phyloP scores from a whole-genome alignment of 2,329 filamentous ascomycete species.

The Apiospora arundinis region DNA sequence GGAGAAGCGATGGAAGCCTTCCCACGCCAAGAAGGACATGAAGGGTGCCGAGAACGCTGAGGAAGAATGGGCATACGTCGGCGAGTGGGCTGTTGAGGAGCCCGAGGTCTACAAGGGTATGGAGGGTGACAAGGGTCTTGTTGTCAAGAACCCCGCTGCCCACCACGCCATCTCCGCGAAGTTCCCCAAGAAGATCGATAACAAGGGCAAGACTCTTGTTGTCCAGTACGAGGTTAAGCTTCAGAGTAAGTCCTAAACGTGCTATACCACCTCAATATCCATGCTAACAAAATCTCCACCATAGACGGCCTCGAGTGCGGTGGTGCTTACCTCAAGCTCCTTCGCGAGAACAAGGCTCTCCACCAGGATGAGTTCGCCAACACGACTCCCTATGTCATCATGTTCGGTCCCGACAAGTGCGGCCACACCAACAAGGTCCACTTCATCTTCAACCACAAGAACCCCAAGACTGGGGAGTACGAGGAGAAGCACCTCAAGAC shows the following conservation, averaged over 20 bases:
- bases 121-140: slow-evolving; percentile 92
- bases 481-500: slow-evolving; percentile 98
- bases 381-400: slow-evolving; percentile 96
- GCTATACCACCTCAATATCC: neutral
- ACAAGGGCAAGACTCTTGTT: slow-evolving; percentile 96
- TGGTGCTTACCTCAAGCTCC: slow-evolving; percentile 98
- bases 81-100: slow-evolving; percentile 97
- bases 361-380: slow-evolving; percentile 98
- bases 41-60: slow-evolving; percentile 76
- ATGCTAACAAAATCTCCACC: slow-evolving; percentile 40
- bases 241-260: slow-evolving; percentile 73
- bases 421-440: slow-evolving; percentile 97
- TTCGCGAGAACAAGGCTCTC: slow-evolving; percentile 96
- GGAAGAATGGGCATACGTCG: slow-evolving; percentile 97
- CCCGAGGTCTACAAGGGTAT: slow-evolving; percentile 89
- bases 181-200: slow-evolving; percentile 94
- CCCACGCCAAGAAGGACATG: slow-evolving; percentile 92
- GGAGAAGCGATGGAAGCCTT: slow-evolving; percentile 92
- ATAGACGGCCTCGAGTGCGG: slow-evolving; percentile 93
- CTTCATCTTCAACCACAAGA: slow-evolving; percentile 99
- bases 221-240: slow-evolving; percentile 99
- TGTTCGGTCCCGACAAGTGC: slow-evolving; percentile 99
- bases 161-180: slow-evolving; percentile 99
- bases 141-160: slow-evolving; percentile 96
- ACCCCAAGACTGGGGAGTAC: slow-evolving; percentile 99